These are phyloP conservation scores for Helianthus annuus DNA, from an alignment of 129 eudicot genomes.

Conservation along the genomic window DNA sequence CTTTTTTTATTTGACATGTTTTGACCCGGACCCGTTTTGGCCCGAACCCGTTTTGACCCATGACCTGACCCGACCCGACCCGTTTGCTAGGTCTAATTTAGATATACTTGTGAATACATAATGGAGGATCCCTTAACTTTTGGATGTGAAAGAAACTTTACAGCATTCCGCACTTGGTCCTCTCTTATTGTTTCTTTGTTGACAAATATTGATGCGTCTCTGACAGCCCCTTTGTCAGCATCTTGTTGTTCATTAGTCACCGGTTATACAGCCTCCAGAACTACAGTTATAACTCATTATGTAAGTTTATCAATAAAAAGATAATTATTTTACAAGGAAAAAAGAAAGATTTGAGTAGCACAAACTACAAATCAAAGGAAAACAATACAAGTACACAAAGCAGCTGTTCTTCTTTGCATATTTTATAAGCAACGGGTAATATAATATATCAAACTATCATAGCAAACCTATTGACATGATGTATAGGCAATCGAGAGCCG, in stretches of 20 bases:
- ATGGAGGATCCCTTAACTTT: slow-evolving; percentile 96
- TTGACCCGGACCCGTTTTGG: too few species aligned
- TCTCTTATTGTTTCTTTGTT: slow-evolving; percentile 91
- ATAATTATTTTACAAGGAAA: not conserved
- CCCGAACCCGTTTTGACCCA: too few species aligned
- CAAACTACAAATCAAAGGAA: not conserved
- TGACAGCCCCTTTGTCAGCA: slow-evolving; percentile 45
- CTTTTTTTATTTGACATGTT: too few species aligned
- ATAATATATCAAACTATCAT: not conserved
- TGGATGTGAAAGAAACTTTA: slow-evolving; percentile 94
- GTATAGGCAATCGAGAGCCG: not conserved
- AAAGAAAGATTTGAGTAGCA: not conserved
- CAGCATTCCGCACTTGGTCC: slow-evolving; percentile 96
- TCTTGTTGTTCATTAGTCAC: slow-evolving; percentile 34
- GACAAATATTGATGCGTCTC: slow-evolving; percentile 78
- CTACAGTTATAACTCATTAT: slow-evolving; percentile 36
- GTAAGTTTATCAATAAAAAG: not conserved
- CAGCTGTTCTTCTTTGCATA: not conserved
- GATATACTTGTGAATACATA: too few species aligned
- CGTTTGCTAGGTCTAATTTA: too few species aligned
- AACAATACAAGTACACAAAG: not conserved
- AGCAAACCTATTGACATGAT: not conserved
- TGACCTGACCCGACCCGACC: too few species aligned
- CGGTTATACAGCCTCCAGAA: slow-evolving; percentile 56
- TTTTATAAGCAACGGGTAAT: not conserved